These are phyloP conservation scores for Tricholoma sp. DNA, from an alignment of 768 basidiomycete species.

Conservation along the genomic window DNA sequence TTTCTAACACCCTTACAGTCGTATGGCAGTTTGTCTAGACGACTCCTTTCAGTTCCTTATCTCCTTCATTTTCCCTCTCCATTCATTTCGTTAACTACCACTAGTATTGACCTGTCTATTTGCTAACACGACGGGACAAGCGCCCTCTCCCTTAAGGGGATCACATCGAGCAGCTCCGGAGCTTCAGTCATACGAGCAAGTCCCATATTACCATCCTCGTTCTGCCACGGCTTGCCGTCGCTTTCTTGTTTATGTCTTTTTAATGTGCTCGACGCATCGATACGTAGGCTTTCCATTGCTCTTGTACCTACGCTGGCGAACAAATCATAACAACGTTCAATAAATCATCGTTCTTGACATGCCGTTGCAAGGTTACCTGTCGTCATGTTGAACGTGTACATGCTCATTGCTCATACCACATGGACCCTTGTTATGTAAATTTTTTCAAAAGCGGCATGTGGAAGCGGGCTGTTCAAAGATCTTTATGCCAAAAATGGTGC, in stretches of 20 bases:
- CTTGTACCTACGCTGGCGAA: background rate
- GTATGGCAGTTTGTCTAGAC: constrained; percentile 30
- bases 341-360: background rate
- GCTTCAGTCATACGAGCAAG: constrained; percentile 13
- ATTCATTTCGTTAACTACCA: background rate
- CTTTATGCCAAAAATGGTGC: too few relatives aligned
- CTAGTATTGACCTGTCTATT: constrained; percentile 5
- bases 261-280: background rate
- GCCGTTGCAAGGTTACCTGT: background rate
- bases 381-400: background rate
- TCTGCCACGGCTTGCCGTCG: background rate
- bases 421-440: too few relatives aligned
- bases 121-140: constrained; percentile 2
- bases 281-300: background rate
- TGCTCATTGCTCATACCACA: background rate
- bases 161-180: constrained; percentile 13
- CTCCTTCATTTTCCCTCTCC: constrained; percentile 27
- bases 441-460: too few relatives aligned
- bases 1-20: constrained; percentile 22
- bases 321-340: background rate
- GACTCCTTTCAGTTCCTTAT: constrained; percentile 28
- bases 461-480: too few relatives aligned
- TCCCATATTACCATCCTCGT: constrained; percentile 7
- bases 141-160: constrained; percentile 3
- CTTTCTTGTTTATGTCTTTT: background rate